Percentiles rank a stretch among this genome's conserved stretches.
These are phyloP conservation scores for Microdochium trichocladiopsis DNA, from an alignment of 2,329 filamentous ascomycete species.

Conservation along the genomic window DNA sequence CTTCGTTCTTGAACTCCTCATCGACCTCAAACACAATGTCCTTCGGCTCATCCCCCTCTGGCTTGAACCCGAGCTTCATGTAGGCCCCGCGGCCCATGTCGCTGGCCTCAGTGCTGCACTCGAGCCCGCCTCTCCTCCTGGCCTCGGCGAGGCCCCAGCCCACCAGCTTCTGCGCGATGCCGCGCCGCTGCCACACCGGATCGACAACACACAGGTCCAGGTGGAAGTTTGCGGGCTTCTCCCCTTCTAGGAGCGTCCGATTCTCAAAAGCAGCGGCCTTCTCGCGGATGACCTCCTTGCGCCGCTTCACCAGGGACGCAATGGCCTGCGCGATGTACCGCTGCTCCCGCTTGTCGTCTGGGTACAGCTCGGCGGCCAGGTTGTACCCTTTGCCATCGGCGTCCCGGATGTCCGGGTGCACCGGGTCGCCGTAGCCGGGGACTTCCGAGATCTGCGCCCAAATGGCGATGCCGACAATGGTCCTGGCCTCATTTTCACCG, in stretches of 20 bases:
- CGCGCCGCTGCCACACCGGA: conserved; percentile 42
- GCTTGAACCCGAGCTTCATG: conserved; percentile 34
- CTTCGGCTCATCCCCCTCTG: conserved; percentile 17
- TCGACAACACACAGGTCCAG: conserved; percentile 46
- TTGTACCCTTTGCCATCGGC: conserved; percentile 12
- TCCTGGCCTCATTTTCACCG: too few relatives aligned
- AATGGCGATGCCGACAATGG: conserved; percentile 44
- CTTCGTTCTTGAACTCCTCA: conserved; percentile 27
- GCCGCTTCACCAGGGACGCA: conserved; percentile 32
- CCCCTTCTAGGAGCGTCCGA: conserved; percentile 4
- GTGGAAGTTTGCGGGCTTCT: conserved; percentile 37
- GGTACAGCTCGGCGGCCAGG: conserved; percentile 27
- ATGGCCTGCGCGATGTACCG: conserved; percentile 37
- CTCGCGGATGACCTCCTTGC: conserved; percentile 31
- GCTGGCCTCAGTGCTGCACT: conserved; percentile 38
- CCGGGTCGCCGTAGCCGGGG: conserved; percentile 36
- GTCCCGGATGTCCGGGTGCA: conserved; percentile 20
- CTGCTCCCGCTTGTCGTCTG: conserved; percentile 33
- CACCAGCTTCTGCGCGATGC: conserved; percentile 36
- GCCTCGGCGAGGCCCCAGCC: conserved; percentile 39
- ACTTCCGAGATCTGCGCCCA: conserved; percentile 46
- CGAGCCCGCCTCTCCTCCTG: conserved; percentile 27
- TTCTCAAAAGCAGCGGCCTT: conserved; percentile 20
- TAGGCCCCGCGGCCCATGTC: conserved; percentile 40
- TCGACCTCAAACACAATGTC: conserved; percentile 37